phyloP scores from a whole-genome alignment of 306 rosid species.

The Cucurbita argyrosperma region DNA sequence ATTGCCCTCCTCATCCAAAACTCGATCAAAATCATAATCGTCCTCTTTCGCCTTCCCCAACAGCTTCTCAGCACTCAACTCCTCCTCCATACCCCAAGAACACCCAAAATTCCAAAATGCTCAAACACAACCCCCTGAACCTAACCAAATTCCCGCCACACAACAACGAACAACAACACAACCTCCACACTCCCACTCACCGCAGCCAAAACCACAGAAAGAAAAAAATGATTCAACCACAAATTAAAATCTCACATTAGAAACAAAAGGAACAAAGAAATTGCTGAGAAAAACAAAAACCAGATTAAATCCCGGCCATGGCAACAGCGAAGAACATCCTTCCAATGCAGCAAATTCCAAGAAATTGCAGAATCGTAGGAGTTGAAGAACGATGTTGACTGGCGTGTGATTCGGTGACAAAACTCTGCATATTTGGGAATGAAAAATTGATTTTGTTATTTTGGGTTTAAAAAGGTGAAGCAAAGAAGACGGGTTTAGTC shows the following conservation, averaged over 20 bases:
- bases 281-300: not conserved
- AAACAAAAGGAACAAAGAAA: not conserved
- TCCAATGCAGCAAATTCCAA: constrained; percentile 41
- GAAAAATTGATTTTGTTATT: not conserved
- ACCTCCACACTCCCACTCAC: not conserved
- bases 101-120: constrained; percentile 15
- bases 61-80: constrained; percentile 42
- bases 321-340: constrained; percentile 5
- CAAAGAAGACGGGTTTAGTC: not conserved
- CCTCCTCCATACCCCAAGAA: constrained; percentile 45
- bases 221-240: not conserved
- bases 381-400: constrained; percentile 5
- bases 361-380: constrained; percentile 13
- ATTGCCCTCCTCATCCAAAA: constrained; percentile 4
- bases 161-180: constrained; percentile 7
- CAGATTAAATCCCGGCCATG: constrained; percentile 24
- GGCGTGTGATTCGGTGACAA: constrained; percentile 8
- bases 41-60: constrained; percentile 12
- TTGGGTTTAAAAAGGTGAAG: not conserved
- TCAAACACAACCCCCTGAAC: not conserved
- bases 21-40: constrained; percentile 8
- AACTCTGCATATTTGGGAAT: constrained; percentile 2
- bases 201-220: not conserved
- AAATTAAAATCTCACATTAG: not conserved
- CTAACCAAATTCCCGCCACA: constrained; percentile 4